Conservation (phyloP, 805 yeast genomes). For the Sungouiella blattae region DNA sequence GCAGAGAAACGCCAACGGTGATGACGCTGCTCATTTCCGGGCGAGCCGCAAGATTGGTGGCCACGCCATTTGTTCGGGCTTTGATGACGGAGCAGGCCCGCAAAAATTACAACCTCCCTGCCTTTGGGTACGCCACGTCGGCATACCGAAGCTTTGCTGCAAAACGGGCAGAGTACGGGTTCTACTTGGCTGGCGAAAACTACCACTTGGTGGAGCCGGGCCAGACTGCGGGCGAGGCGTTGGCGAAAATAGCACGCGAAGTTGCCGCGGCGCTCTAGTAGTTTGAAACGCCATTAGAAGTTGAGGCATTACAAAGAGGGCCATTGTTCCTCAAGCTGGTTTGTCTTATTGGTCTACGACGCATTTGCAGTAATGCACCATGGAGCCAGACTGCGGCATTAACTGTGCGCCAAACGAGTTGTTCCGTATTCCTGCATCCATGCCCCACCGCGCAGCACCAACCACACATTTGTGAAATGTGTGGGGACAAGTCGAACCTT, state of each 20-base stretch:
- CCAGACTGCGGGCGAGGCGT: slow-evolving; percentile 19
- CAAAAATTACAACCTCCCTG: slow-evolving; percentile 22
- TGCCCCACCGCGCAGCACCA: no score
- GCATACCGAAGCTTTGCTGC: slow-evolving; percentile 26
- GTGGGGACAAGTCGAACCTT: no score
- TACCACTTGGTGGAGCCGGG: slow-evolving; percentile 20
- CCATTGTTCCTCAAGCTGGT: background rate
- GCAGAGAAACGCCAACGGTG: slow-evolving; percentile 18
- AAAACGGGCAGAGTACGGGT: slow-evolving; percentile 19
- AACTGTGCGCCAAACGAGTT: no score
- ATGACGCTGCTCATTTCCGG: slow-evolving; percentile 38
- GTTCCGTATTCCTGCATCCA: no score
- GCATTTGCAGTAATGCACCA: no score
- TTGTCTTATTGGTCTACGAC: no score
- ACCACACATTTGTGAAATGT: no score
- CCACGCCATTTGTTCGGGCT: slow-evolving; percentile 30
- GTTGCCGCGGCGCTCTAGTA: no score
- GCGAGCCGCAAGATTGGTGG: slow-evolving; percentile 33
- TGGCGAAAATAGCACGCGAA: slow-evolving; percentile 25
- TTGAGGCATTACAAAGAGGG: background rate
- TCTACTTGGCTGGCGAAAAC: slow-evolving; percentile 36
- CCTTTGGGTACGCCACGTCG: slow-evolving; percentile 31
- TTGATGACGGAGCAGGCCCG: slow-evolving; percentile 12
- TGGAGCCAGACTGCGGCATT: no score
- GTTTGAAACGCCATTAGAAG: background rate